Percentiles rank a stretch among this genome's conserved stretches.
phyloP scores from a whole-genome alignment of 495 filamentous ascomycete genomes.

The Glonium stellatum region DNA sequence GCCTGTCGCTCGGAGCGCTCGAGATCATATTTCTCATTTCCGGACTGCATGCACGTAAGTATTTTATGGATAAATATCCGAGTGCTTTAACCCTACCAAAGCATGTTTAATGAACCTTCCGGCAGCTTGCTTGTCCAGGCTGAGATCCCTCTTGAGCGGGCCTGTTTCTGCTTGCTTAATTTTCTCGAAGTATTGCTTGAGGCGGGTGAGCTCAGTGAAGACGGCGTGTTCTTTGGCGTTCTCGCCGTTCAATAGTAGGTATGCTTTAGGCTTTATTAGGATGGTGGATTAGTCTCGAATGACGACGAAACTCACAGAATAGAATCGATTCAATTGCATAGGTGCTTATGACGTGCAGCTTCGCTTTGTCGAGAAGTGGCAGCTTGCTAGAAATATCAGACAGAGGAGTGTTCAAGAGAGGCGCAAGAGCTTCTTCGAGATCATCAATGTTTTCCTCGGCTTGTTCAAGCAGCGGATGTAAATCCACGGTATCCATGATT shows the following conservation, averaged over 20 bases:
- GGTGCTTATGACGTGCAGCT: slow-evolving; percentile 73
- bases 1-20: neutral
- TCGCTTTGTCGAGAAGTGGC: slow-evolving; percentile 87
- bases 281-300: neutral
- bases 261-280: slow-evolving; percentile 23
- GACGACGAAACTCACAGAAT: slow-evolving; percentile 56
- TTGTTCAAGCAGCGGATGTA: slow-evolving; percentile 48
- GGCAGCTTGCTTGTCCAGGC: slow-evolving; percentile 73
- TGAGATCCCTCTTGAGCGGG: slow-evolving; percentile 45
- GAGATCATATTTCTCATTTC: neutral
- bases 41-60: neutral
- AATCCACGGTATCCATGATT: slow-evolving; percentile 26
- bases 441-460: slow-evolving; percentile 72
- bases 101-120: slow-evolving; percentile 72
- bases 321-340: slow-evolving; percentile 90
- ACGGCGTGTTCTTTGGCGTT: slow-evolving; percentile 79
- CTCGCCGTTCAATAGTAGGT: slow-evolving; percentile 69
- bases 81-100: slow-evolving; percentile 39
- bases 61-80: neutral
- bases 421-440: slow-evolving; percentile 63
- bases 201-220: slow-evolving; percentile 72
- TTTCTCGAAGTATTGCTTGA: slow-evolving; percentile 90
- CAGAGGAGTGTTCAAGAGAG: slow-evolving; percentile 57
- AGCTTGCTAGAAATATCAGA: slow-evolving; percentile 65
- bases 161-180: slow-evolving; percentile 60